Percentiles rank a stretch among this genome's conserved stretches.
Conservation (phyloP, 2,329 filamentous ascomycete genomes). For the Fusarium cyanostomum region DNA sequence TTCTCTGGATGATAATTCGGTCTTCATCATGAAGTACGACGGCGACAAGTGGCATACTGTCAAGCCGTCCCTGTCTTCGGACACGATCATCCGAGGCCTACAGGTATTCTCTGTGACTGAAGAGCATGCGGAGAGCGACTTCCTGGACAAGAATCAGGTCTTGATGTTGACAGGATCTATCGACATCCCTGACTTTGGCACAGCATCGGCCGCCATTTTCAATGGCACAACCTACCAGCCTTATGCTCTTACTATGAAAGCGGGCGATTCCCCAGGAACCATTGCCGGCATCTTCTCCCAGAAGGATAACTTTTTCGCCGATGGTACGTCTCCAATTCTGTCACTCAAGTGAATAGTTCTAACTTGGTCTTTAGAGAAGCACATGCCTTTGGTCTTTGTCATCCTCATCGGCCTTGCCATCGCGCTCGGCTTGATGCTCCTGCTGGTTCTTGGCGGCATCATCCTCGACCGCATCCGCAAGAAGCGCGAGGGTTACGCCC, state of each 20-base stretch:
- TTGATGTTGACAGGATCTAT: conserved; percentile 89
- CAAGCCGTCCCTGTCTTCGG: conserved; percentile 68
- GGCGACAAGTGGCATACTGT: conserved; percentile 75
- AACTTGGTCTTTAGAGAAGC: conserved; percentile 49
- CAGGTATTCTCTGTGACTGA: conserved; percentile 80
- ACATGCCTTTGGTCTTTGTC: conserved; percentile 78
- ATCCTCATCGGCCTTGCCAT: conserved; percentile 85
- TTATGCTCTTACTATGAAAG: conserved; percentile 79
- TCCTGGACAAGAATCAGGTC: conserved; percentile 73
- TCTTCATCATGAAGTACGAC: conserved; percentile 86
- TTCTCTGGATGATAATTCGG: conserved; percentile 67
- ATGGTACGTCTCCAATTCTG: conserved; percentile 60
- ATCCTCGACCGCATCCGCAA: conserved; percentile 79
- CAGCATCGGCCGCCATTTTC: conserved; percentile 86
- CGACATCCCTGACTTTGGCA: conserved; percentile 77
- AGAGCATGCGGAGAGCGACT: conserved; percentile 69
- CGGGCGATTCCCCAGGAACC: conserved; percentile 73
- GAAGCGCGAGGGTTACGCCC: conserved; percentile 80
- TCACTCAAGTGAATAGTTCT: conserved; percentile 6
- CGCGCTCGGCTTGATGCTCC: conserved; percentile 78
- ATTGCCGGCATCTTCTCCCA: conserved; percentile 86
- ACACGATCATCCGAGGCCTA: conserved; percentile 78
- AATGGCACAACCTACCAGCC: conserved; percentile 83
- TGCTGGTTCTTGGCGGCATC: conserved; percentile 80
- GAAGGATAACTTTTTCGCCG: conserved; percentile 78